Evolutionary conservation across 2,329 filamentous ascomycete species (phyloP), one percentile per base, ranked within the genome.

Genomic region (Diplodia sapinea): DNA sequence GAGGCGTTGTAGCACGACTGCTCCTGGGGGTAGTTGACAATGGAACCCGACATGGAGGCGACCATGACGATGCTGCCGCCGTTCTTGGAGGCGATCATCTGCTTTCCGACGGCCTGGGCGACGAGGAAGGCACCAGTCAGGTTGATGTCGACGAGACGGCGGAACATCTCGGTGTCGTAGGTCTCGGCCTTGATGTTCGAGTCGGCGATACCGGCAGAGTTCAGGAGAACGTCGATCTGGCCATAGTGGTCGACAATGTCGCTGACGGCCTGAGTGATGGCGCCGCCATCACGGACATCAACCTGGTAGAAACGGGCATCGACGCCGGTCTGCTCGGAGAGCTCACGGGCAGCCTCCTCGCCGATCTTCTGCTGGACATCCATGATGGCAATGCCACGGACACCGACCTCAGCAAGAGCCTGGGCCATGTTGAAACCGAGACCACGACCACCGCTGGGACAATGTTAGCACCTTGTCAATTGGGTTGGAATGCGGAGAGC

Each of bases 1-100:
- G 89, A 92, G 36, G 91, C 90, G 75, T 94, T 94, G 86, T 94
- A 94, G 80, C 89, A 91, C 56, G 85, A 88, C 82, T 94, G 91
- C 82, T 93, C 89, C 81, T 94, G 91, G 7, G 91, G 80, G 70
- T 78, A 80, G 74, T 82, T 82, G 72, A 82, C 80, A 33, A 82
- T 75, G 23, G 73, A 73, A 49, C 79, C 80, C 31, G 79, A 80
- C 77, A 82, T 93, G 74, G 89, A 92, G 38, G 90, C 90, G 65
- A 93, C 87, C 70, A 93, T 87, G 74, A 94, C 85, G 75, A 94
- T 90, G 74, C 86, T 89, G 51, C 91, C 91, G 13, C 88, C 87
- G 80, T 88, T 89, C 74, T 86, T 84, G 67, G 87, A 86, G n/a
- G 84, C 82, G 80, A 93, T 93, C 89, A 93, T 93, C 64, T 77